These are phyloP conservation scores for Pseudocercospora musae DNA, from an alignment of 2,329 filamentous ascomycete genomes.

Conservation along the genomic window DNA sequence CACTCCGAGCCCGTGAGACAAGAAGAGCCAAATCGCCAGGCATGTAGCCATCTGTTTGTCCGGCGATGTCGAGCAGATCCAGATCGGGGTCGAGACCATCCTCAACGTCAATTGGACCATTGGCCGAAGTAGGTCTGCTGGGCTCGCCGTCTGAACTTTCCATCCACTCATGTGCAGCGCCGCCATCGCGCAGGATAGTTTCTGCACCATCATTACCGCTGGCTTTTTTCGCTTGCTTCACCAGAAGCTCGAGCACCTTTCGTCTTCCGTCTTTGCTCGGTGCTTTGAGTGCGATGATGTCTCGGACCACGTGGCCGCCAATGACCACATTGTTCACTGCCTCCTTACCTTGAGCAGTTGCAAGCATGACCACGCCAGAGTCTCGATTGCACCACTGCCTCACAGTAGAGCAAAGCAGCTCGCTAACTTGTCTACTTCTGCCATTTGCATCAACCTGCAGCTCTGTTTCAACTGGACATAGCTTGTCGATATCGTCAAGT, in stretches of 20 bases:
- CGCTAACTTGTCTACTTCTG: conserved; percentile 85
- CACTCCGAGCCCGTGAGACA: conserved; percentile 81
- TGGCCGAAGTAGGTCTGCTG: conserved; percentile 41
- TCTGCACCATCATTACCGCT: conserved; percentile 14
- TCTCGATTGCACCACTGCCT: conserved; percentile 78
- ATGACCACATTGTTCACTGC: conserved; percentile 86
- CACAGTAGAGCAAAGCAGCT: conserved; percentile 78
- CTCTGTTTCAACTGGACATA: conserved; percentile 92
- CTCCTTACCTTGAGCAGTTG: conserved; percentile 90
- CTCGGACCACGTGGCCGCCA: conserved; percentile 85
- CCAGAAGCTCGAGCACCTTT: conserved; percentile 77
- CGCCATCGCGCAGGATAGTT: conserved; percentile 16
- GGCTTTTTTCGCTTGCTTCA: conserved; percentile 39
- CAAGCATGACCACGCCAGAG: conserved; percentile 79
- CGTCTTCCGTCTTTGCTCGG: conserved; percentile 88
- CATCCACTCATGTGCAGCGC: conserved; percentile 58
- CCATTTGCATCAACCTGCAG: conserved; percentile 92
- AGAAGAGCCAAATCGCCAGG: conserved; percentile 86
- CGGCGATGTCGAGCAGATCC: conserved; percentile 88
- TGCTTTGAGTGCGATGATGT: conserved; percentile 84
- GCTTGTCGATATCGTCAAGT: conserved; percentile 86
- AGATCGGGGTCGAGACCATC: conserved; percentile 71
- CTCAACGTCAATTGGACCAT: conserved; percentile 41
- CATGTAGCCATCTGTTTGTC: conserved; percentile 96
- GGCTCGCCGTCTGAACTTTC: conserved; percentile 59